Percentiles rank a stretch among this genome's conserved stretches.
phyloP scores from a whole-genome alignment of 2,329 filamentous ascomycete species.

The Pseudocercospora vitis region DNA sequence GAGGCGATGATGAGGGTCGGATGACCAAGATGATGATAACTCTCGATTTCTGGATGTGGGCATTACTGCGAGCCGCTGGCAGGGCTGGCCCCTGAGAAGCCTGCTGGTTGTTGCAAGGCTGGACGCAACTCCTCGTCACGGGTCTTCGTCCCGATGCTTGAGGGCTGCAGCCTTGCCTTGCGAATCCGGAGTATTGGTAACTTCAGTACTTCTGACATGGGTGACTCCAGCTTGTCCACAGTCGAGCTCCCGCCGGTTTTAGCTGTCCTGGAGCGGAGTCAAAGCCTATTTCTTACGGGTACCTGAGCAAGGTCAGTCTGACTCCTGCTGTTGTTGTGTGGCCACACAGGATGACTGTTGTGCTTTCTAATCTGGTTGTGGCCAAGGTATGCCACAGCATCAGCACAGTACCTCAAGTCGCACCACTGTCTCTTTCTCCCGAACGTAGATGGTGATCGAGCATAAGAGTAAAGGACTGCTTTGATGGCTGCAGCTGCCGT shows the following conservation, averaged over 20 bases:
- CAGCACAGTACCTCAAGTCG: not conserved
- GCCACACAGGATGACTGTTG: not conserved
- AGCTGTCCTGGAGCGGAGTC: not conserved
- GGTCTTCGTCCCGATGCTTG: not conserved
- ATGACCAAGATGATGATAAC: constrained; percentile 2
- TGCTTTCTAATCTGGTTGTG: constrained; percentile 7
- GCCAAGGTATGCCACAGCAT: not conserved
- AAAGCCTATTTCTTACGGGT: not conserved
- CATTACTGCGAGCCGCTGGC: not conserved
- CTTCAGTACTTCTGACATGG: not conserved
- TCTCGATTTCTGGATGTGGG: not conserved
- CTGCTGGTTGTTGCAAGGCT: constrained; percentile 3
- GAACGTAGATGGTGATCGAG: no score
- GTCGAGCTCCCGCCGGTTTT: not conserved
- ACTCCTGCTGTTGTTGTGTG: not conserved
- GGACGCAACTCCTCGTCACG: not conserved
- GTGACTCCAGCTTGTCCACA: not conserved
- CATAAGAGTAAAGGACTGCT: no score
- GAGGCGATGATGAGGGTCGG: not conserved
- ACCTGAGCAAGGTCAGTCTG: not conserved
- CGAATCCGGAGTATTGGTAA: not conserved
- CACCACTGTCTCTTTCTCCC: no score
- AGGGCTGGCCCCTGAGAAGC: not conserved
- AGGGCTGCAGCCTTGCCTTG: not conserved
- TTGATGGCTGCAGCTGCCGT: no score